Evolutionary conservation across 2,329 filamentous ascomycete genomes (phyloP), one percentile per base, ranked within the genome.

Genomic region (Trichoderma arundinaceum): DNA sequence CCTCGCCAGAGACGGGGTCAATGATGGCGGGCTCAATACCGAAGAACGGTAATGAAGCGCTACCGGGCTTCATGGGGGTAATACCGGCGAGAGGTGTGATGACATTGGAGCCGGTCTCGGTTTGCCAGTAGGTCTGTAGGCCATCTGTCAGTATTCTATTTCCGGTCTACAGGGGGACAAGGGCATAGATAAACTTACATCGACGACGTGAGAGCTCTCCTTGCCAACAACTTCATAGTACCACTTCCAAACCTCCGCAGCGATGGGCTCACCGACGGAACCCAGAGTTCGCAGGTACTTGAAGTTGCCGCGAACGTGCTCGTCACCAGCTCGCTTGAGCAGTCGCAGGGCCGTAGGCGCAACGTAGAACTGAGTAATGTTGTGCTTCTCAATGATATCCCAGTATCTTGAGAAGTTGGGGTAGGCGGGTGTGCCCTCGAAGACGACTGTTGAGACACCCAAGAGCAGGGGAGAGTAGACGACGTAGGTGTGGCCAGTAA

Each of bases 211-310:
- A 56, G 92, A 90, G 78, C 96, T 90, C 79, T 94, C 90, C 84
- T 93, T 96, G 75, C 95, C 95, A 61, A 99, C 93, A 71, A 91
- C 86, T 79, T 98, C 93, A 77, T 93, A 94, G 82, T 98, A 99
- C 95, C 95, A 99, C 82, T 98, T 98, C 95, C 95, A 99, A 67
- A 99, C 91, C 79, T 99, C 95, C 22, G 94, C 92, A 17, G 95
- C 94, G 74, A 99, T 99, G 44, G 95, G 95, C 82, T 99, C 95
- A 71, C 95, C 95, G 66, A 99, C 95, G 17, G 94, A 97, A 67
- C 94, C 95, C 19, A 99, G 84, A 6, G 98, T 90, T 76, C 95
- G 88, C 68, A 99, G 86, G 73, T 92, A 87, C 80, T 92, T 90
- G 92, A 99, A 95, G 76, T 92, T 83, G 74, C 90, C 88, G 81